Evolutionary conservation across 257 asterid genomes (phyloP).

Genomic region (Capsicum baccatum): DNA sequence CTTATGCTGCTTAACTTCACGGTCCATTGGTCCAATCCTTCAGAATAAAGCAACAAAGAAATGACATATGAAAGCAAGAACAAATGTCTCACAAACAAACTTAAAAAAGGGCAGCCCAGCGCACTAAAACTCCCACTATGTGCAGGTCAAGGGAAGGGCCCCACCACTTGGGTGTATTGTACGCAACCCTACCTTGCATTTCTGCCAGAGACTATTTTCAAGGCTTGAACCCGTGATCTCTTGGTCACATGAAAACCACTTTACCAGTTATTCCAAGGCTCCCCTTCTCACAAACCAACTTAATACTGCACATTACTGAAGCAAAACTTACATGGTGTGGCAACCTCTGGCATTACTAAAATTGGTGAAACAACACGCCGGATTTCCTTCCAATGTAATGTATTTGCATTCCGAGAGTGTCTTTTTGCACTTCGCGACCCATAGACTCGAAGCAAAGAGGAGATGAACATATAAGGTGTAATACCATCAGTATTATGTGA

Average conservation of each 20-base stretch:
- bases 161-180: too few species aligned
- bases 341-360: slow-evolving; percentile 48
- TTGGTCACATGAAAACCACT: too few species aligned
- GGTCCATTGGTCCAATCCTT: slow-evolving; percentile 57
- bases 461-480: slow-evolving; percentile 49
- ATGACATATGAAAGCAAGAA: not conserved
- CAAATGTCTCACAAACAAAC: too few species aligned
- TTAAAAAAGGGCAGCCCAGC: too few species aligned
- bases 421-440: slow-evolving; percentile 15
- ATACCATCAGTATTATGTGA: slow-evolving; percentile 38
- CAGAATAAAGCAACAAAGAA: not conserved
- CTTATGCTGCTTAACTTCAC: slow-evolving; percentile 38
- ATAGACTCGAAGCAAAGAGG: slow-evolving; percentile 46
- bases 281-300: too few species aligned
- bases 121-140: too few species aligned
- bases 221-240: too few species aligned
- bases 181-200: too few species aligned
- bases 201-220: too few species aligned
- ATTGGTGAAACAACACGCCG: slow-evolving; percentile 42
- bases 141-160: too few species aligned
- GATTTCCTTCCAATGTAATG: slow-evolving; percentile 42
- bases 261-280: too few species aligned
- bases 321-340: slow-evolving; percentile 48
- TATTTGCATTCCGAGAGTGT: not conserved
- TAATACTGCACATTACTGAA: not conserved